Conservation (phyloP, 306 rosid genomes). For the Prunus mongolica region DNA sequence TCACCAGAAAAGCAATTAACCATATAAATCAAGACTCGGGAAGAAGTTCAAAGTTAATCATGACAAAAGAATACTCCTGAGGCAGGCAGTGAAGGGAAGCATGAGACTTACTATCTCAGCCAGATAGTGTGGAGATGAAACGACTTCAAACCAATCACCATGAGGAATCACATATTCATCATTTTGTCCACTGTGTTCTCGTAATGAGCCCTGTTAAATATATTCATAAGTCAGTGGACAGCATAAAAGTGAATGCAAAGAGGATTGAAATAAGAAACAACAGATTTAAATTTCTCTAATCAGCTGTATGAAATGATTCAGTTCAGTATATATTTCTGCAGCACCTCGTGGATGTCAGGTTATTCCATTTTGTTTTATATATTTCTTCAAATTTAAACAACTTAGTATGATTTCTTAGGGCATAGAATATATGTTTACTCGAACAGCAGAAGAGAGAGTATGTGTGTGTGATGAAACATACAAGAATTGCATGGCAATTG, state of each 20-base stretch:
- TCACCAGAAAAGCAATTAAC: background rate
- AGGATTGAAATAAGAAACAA: background rate
- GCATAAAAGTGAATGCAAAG: constrained; percentile 7
- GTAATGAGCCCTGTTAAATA: constrained; percentile 65
- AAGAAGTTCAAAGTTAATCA: background rate
- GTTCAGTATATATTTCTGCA: background rate
- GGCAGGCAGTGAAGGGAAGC: constrained; percentile 9
- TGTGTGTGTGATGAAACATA: constrained; percentile 27
- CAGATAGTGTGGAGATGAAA: constrained; percentile 87
- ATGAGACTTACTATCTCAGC: constrained; percentile 69
- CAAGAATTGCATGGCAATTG: constrained; percentile 79
- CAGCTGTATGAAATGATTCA: background rate
- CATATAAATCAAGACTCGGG: background rate
- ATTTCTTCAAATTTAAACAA: background rate
- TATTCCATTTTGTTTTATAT: background rate
- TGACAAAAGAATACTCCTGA: background rate
- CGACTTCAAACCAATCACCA: constrained; percentile 84
- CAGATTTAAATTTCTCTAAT: background rate
- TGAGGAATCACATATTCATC: constrained; percentile 69
- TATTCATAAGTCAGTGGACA: constrained; percentile 23
- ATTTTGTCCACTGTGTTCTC: constrained; percentile 40
- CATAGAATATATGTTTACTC: background rate
- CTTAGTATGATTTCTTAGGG: background rate
- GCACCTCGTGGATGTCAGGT: background rate
- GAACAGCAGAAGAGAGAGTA: background rate